Conservation (phyloP, 2,329 filamentous ascomycete species). For the Apiospora malaysiana region DNA sequence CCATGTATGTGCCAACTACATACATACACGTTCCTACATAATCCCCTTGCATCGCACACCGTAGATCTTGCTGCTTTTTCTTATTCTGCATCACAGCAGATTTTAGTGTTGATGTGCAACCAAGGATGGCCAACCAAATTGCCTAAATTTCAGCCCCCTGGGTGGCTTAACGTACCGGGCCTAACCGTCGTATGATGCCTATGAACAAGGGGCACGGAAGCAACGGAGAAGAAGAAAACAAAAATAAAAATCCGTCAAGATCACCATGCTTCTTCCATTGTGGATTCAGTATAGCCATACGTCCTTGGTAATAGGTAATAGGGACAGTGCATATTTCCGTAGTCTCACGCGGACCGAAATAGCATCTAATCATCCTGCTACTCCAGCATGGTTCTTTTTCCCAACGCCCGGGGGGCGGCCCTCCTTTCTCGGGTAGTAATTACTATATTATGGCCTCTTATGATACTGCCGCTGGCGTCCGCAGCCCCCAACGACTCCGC, state of each 20-base stretch:
- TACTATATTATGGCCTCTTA: background rate
- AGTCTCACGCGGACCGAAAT: background rate
- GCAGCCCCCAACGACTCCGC: constrained; percentile 23
- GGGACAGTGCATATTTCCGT: background rate
- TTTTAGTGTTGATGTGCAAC: background rate
- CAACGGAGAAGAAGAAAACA: background rate
- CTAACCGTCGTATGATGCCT: background rate
- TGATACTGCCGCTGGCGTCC: background rate
- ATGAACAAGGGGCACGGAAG: background rate
- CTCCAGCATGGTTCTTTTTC: background rate
- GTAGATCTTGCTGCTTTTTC: background rate
- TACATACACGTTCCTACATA: background rate
- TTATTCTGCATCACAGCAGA: background rate
- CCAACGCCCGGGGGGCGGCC: background rate
- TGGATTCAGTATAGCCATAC: background rate
- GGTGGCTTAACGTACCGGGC: background rate
- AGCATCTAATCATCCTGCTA: background rate
- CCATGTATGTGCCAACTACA: background rate
- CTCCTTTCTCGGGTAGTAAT: background rate
- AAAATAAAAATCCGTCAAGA: background rate
- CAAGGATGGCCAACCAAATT: background rate
- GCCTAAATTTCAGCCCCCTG: background rate
- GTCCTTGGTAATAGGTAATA: background rate
- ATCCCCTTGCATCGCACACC: background rate
- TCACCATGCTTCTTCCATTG: background rate